These are phyloP conservation scores for Tetracladium setigerum DNA, from an alignment of 495 filamentous ascomycete species.

Conservation along the genomic window DNA sequence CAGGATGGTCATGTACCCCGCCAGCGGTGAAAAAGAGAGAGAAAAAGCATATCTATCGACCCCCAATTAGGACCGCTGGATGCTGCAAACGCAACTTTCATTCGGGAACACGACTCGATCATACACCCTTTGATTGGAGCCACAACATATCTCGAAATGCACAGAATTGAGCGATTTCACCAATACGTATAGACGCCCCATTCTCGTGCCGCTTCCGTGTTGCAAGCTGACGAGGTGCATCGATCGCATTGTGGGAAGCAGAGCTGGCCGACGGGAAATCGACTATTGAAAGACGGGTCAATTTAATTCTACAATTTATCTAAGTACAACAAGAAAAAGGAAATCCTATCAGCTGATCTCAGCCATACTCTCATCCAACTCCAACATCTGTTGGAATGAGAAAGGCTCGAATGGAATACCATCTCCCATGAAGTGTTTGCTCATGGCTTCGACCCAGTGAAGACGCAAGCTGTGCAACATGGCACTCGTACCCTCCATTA, in stretches of 20 bases:
- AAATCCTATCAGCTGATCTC: constrained; percentile 13
- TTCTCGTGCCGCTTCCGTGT: too few species aligned
- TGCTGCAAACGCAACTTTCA: neutral
- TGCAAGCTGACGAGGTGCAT: too few species aligned
- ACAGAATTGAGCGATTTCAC: too few species aligned
- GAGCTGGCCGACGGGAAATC: too few species aligned
- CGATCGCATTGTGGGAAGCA: too few species aligned
- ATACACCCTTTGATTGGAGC: constrained; percentile 3
- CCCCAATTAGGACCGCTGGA: neutral
- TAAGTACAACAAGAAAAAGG: constrained; percentile 9
- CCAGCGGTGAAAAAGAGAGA: neutral
- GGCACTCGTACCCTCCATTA: constrained; percentile 83
- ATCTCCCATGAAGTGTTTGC: constrained; percentile 97
- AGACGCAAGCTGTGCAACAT: constrained; percentile 93
- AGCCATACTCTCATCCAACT: constrained; percentile 57
- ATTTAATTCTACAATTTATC: constrained; percentile 20
- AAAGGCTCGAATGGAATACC: constrained; percentile 90
- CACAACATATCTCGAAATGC: neutral
- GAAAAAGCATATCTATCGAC: neutral
- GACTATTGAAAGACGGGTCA: too few species aligned
- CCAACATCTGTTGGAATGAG: constrained; percentile 78
- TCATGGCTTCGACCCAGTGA: constrained; percentile 99
- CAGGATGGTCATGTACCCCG: neutral
- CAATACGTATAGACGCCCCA: too few species aligned
- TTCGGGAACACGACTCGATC: neutral